Conservation (phyloP, 768 basidiomycete species). For the Chalciporus piperatus region DNA sequence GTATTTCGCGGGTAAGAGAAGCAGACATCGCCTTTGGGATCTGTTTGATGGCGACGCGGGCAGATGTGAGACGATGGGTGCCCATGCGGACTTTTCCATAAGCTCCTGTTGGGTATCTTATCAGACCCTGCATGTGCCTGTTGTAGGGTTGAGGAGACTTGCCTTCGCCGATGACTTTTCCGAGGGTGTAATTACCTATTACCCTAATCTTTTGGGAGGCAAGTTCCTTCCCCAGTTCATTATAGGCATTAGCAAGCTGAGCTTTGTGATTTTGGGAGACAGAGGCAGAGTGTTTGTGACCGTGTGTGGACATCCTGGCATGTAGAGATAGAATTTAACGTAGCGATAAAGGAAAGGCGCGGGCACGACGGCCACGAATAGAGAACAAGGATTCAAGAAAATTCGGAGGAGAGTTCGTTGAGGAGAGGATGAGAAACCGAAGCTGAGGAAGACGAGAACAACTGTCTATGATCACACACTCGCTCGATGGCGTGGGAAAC, state of each 20-base stretch:
- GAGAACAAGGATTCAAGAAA: constrained; percentile 19
- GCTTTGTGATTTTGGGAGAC: constrained; percentile 77
- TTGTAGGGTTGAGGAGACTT: constrained; percentile 23
- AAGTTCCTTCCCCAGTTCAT: constrained; percentile 94
- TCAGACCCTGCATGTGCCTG: constrained; percentile 14
- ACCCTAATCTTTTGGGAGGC: constrained; percentile 88
- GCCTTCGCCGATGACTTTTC: constrained; percentile 96
- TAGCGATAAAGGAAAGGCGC: constrained; percentile 34
- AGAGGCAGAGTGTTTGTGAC: constrained; percentile 61
- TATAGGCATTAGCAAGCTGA: constrained; percentile 92
- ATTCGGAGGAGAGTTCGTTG: constrained; percentile 3
- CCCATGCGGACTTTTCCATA: constrained; percentile 96
- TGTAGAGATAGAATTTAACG: constrained; percentile 28
- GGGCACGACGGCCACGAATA: constrained; percentile 33
- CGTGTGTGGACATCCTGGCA: constrained; percentile 45
- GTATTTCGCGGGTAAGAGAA: constrained; percentile 92
- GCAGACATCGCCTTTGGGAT: constrained; percentile 93
- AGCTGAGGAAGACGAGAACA: constrained; percentile 11
- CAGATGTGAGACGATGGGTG: constrained; percentile 87
- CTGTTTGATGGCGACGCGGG: constrained; percentile 95
- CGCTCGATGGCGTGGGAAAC: constrained; percentile 22
- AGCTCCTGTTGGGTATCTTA: constrained; percentile 57
- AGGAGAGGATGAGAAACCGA: background rate
- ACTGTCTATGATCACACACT: constrained; percentile 7
- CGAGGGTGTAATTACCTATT: constrained; percentile 92